Conservation (phyloP, 1,284 basidiomycete genomes). For the Xerocomus amazonicus region DNA sequence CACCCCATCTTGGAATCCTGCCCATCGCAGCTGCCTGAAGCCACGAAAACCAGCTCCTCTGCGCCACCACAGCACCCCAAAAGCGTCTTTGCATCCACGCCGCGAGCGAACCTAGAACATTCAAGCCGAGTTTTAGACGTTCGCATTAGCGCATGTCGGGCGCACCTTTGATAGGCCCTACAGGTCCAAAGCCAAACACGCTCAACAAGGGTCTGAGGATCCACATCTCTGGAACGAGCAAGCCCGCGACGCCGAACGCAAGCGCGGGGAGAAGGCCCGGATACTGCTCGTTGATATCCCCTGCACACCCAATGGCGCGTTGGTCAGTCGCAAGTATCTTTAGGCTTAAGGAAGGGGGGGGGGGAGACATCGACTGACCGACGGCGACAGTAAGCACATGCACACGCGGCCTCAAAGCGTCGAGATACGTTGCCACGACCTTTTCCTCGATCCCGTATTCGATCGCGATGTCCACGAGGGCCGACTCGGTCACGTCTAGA, state of each 20-base stretch:
- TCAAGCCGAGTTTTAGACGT: too few relatives aligned
- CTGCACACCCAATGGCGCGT: slow-evolving; percentile 2
- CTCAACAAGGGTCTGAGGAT: slow-evolving; percentile 9
- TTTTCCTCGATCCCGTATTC: slow-evolving; percentile 3
- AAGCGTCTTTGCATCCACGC: slow-evolving; percentile 12
- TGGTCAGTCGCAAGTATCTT: neutral
- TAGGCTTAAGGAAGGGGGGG: too few relatives aligned
- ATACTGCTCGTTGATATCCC: slow-evolving; percentile 14
- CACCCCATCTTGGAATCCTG: slow-evolving; percentile 2
- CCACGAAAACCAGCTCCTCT: slow-evolving; percentile 13
- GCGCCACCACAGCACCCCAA: slow-evolving; percentile 7
- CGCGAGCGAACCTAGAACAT: slow-evolving; percentile 10
- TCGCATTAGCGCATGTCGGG: too few relatives aligned
- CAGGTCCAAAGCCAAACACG: slow-evolving; percentile 19
- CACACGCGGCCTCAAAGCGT: neutral
- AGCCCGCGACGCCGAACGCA: neutral
- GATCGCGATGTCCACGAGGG: neutral
- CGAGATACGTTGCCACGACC: neutral
- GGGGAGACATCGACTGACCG: slow-evolving; percentile 6
- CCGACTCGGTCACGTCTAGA: neutral
- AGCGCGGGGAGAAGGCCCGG: slow-evolving; percentile 9
- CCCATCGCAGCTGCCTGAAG: slow-evolving; percentile 20
- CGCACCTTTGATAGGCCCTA: slow-evolving; percentile 18
- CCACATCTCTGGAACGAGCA: slow-evolving; percentile 14
- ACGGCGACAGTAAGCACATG: slow-evolving; percentile 3